Conservation (phyloP, 164 flowering plant species). For the Kingdonia uniflora region DNA sequence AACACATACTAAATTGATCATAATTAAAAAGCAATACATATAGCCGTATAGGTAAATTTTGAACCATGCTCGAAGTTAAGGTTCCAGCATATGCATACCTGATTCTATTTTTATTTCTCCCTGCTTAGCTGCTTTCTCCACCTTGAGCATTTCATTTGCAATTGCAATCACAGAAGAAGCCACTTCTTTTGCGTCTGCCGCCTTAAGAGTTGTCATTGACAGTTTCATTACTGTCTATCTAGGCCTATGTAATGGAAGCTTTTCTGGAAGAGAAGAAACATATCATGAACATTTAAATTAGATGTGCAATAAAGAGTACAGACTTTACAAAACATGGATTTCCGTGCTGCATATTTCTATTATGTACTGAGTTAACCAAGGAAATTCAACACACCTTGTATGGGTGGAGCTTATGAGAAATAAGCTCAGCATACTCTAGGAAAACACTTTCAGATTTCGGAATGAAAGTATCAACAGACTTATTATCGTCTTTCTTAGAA, state of each 20-base stretch:
- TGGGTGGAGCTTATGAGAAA: constrained; percentile 65
- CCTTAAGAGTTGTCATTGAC: constrained; percentile 64
- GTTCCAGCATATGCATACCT: constrained; percentile 27
- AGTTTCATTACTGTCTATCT: constrained; percentile 79
- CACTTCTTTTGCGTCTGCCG: constrained; percentile 84
- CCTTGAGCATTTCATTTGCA: constrained; percentile 94
- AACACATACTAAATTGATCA: too few relatives aligned
- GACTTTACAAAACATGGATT: background rate
- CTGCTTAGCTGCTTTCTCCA: constrained; percentile 87
- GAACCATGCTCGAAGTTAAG: too few relatives aligned
- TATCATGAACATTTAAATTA: background rate
- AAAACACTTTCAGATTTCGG: constrained; percentile 91
- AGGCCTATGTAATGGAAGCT: constrained; percentile 80
- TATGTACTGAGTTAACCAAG: background rate
- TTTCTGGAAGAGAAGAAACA: constrained; percentile 43
- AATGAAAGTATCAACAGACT: constrained; percentile 71
- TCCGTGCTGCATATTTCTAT: too few relatives aligned
- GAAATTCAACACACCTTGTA: constrained; percentile 50
- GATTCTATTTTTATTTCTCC: constrained; percentile 87
- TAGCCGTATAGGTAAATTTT: too few relatives aligned
- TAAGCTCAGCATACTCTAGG: constrained; percentile 78
- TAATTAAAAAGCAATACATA: too few relatives aligned
- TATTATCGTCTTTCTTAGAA: constrained; percentile 54
- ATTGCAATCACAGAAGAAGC: constrained; percentile 81
- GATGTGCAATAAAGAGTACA: background rate